Base-by-base conservation (phyloP, 108 stramenopile species). In the Skeletonema marinoi region DNA sequence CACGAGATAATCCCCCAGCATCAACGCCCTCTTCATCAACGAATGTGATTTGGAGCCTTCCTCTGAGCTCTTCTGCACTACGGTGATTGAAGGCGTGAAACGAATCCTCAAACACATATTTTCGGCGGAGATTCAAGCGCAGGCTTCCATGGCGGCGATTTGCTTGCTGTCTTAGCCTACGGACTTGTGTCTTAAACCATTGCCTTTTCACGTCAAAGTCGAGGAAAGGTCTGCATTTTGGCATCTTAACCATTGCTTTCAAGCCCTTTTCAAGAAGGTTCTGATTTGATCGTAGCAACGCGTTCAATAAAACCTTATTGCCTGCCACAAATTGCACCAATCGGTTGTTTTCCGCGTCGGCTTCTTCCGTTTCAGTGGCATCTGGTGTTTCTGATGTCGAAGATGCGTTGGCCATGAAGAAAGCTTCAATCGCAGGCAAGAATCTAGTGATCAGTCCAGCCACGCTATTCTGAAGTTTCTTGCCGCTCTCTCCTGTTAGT, bases 11-110 rank as follows among this genome's bases (percentile, higher is more conserved):
- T 3, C 99, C 99, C 14, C 99, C 99, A 13, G 99, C 99, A 75
- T 99, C 99, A 66, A 98, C 91, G n/a, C 99, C 99, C 66, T 98
- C 95, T 78, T 99, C 99, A 66, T 96, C 86, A 4, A 83, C 83
- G 81, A 99, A 99, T n/a, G 96, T 95, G 58, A 99, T 89, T 63
- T 96, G 90, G 25, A 99, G 85, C 16, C 96, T 80, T 5, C 98
- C 97, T 8, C 96, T 83, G 87, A 99, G 96, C 70, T 99, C 98
- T 60, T 97, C 98, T n/a, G 98, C 95, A 73, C 85, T 96, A 25
- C 97, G 89, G 65, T 94, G 78, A 21, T 89, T 85, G 50, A 99
- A 93, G 61, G 97, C 95, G 71, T 95, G 96, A 82, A 97, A 98
- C 5, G 96, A 88, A 86, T 98, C 98, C 82, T 98, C 96, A 59